phyloP scores from a whole-genome alignment of 2,329 filamentous ascomycete genomes.

The Hymenoscyphus occultus region DNA sequence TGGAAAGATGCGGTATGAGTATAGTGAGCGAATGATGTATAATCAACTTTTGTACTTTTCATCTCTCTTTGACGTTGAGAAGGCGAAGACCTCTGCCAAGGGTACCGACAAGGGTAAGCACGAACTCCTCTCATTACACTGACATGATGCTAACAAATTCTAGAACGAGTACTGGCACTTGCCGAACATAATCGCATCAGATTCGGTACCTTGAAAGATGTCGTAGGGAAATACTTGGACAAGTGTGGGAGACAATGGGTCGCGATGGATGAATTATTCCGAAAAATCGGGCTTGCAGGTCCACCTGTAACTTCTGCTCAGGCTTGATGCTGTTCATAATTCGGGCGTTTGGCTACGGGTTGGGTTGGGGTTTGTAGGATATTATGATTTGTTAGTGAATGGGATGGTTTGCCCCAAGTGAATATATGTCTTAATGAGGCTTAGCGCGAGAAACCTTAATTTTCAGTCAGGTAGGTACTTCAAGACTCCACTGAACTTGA shows the following conservation, averaged over 20 bases:
- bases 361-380: slow-evolving; percentile 24
- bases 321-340: background rate
- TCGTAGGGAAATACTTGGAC: slow-evolving; percentile 80
- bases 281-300: slow-evolving; percentile 49
- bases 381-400: slow-evolving; percentile 22
- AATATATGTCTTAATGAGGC: background rate
- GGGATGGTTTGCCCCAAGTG: background rate
- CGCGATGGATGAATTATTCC: slow-evolving; percentile 85
- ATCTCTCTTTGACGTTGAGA: slow-evolving; percentile 84
- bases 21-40: slow-evolving; percentile 84
- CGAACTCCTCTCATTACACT: background rate
- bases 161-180: slow-evolving; percentile 58
- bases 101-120: slow-evolving; percentile 45
- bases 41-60: slow-evolving; percentile 91
- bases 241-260: slow-evolving; percentile 93
- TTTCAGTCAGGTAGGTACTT: background rate
- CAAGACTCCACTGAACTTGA: background rate
- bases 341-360: slow-evolving; percentile 15
- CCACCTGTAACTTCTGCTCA: background rate
- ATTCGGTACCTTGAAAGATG: slow-evolving; percentile 71
- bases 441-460: background rate
- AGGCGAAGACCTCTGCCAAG: slow-evolving; percentile 56
- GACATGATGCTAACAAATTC: slow-evolving; percentile 25
- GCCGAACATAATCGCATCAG: slow-evolving; percentile 78
- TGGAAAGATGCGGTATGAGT: slow-evolving; percentile 86